Conservation (phyloP, 176 grass and related monocot species). For the Carex pumila region DNA sequence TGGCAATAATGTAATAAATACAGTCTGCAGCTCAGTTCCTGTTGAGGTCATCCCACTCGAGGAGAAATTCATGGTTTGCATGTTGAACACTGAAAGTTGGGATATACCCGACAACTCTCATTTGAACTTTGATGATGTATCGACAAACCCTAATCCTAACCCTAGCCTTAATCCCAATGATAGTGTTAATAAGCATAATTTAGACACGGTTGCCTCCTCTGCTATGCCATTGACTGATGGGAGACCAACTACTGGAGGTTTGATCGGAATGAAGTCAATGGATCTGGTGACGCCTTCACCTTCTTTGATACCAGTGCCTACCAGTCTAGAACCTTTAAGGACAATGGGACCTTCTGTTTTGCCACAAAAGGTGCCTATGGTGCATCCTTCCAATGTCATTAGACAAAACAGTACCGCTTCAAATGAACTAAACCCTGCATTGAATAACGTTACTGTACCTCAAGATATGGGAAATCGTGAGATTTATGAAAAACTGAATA, state of each 20-base stretch:
- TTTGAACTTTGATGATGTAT: slow-evolving; percentile 2
- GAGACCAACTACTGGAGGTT: slow-evolving; percentile 1
- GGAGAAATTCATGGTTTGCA: slow-evolving; percentile 5
- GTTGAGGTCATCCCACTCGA: background rate
- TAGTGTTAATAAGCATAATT: background rate
- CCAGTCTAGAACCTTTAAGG: background rate
- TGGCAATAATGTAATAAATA: slow-evolving; percentile 4
- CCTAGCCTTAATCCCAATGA: background rate
- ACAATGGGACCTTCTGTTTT: background rate
- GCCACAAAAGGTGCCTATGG: background rate
- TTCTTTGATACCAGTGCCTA: slow-evolving; percentile 10
- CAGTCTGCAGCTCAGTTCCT: background rate
- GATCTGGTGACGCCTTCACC: background rate
- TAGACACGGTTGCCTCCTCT: background rate
- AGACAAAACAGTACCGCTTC: slow-evolving; percentile 19
- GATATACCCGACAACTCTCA: slow-evolving; percentile 16
- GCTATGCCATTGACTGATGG: slow-evolving; percentile 1
- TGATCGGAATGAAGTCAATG: slow-evolving; percentile 15
- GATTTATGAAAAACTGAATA: slow-evolving; percentile 1
- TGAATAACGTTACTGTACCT: slow-evolving; percentile 3
- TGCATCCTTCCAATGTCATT: background rate
- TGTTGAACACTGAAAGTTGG: slow-evolving; percentile 15
- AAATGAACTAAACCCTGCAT: slow-evolving; percentile 3
- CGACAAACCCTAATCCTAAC: background rate
- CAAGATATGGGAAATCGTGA: background rate